Evolutionary conservation across 805 yeast genomes (phyloP), one percentile per base, ranked within the genome.

Genomic region (Spathaspora hagerdaliae): DNA sequence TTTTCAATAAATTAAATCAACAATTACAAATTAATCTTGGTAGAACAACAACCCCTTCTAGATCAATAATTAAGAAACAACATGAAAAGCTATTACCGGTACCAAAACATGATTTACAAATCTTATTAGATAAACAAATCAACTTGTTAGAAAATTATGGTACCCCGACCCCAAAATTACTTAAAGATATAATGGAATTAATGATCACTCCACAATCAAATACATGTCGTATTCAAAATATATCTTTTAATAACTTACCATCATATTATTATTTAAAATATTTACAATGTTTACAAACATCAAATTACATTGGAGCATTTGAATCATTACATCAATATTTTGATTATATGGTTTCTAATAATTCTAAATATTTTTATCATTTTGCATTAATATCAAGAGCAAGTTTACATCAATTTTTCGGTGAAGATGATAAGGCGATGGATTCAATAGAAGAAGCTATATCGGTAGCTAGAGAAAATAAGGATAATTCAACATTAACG

Each of bases 391-490:
- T 87, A 14, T 82, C 86, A 2, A 65, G 85, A 40, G 95, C 94
- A 0, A 73, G 86, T 0, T 64, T 87, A 36, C 89, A 87, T 52
- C 82, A 84, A 19, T 78, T 77, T 42, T 86, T 85, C 59, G 81
- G 82, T 27, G 81, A 82, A 45, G 77, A 77, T 50, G 74, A 74
- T 10, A 84, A 84, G 48, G 96, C 96, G 0, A 60, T 88, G 11
- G 74, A 83, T 51, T 84, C 96, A 1, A 85, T 89, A 7, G 88
- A 85, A 50, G 97, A 90, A 60, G 94, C 97, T 0, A 85, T 89
- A 2, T 73, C 85, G 6, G 89, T 90, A 2, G 97, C 97, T 0
- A 70, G 97, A 52, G 96, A 90, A 55, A 83, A 85, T 54, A 82
- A 82, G 50, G 96, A 91, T 60, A 73, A 79, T 45, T 71, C 75